Base-by-base conservation (phyloP, 2,329 filamentous ascomycete species). In the Claviceps sp. region DNA sequence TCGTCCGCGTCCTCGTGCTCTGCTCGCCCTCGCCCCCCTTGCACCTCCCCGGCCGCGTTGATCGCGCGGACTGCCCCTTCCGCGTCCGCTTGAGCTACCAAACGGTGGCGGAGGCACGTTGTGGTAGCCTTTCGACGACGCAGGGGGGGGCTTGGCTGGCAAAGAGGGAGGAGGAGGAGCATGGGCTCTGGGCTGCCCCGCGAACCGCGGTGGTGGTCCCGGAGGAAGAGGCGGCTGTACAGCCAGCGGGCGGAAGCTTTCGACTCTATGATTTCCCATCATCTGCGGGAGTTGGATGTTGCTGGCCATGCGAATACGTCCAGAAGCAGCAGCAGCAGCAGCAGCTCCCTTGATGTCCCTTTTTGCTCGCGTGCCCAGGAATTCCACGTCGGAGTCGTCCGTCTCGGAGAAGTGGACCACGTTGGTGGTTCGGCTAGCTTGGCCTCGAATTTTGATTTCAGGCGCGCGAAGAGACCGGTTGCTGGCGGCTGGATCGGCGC, bases 311-410 rank as follows among this genome's bases (percentile, higher is more conserved):
- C 65, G 66, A 53, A 71, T 71, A 52, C 65, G 63, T 8, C 68
- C 68, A 9, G 22, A 22, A 22, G 67, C 68, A 9, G 63, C 48
- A 43, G 24, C 20, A 3, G 37, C 26, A 46, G 1, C 44, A 4
- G 6, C 44, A 4, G 40, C 42, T 24, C 55, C 60, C 9, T 56
- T 54, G 50, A 56, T 62, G 51, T 62, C 63, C 56, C 65, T 62
- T 13, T 67, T 62, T 37, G 59, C 53, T 37, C 61, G 65, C 41
- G 63, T 61, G 11, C 67, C 66, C 37, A 72, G 63, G 52, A 74
- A 73, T 42, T 72, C 69, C 20, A 66, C 62, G 20, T 74, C 72
- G 7, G 72, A 73, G 49, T 73, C 71, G 45, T 71, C 72, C 40
- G 67, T 70, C 58, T 74, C 72, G n/a, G 70, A 72, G 54, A 72